Evolutionary conservation across 305 asterid species (phyloP).

Genomic region (Fraxinus velutina): DNA sequence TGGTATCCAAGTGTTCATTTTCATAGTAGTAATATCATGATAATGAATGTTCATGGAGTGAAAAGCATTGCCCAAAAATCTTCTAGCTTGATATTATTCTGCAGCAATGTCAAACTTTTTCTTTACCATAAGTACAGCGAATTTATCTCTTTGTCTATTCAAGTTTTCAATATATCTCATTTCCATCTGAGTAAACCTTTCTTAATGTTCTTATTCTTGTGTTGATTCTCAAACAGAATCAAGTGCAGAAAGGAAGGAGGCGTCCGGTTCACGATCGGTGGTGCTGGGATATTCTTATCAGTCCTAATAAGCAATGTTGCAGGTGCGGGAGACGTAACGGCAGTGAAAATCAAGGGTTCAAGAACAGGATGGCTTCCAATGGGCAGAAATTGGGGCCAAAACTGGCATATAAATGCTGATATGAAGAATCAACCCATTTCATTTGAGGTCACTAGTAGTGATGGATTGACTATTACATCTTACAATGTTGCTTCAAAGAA

Average conservation of each 20-base stretch:
- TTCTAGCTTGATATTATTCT: neutral
- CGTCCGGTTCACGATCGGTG: constrained; percentile 45
- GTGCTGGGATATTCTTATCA: constrained; percentile 51
- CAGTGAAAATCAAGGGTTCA: constrained; percentile 66
- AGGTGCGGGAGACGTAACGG: constrained; percentile 51
- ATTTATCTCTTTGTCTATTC: neutral
- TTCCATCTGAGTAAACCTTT: neutral
- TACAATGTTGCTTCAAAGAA: constrained; percentile 52
- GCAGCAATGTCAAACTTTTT: neutral
- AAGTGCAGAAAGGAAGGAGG: constrained; percentile 67
- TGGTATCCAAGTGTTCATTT: neutral
- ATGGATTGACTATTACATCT: constrained; percentile 41
- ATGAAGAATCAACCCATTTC: constrained; percentile 56
- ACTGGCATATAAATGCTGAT: constrained; percentile 55
- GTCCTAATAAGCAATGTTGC: constrained; percentile 62
- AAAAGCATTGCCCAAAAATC: neutral
- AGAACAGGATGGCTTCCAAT: constrained; percentile 70
- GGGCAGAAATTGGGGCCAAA: constrained; percentile 75
- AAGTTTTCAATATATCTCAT: neutral
- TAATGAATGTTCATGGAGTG: neutral
- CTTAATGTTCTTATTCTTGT: neutral
- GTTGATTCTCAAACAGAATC: constrained; percentile 26
- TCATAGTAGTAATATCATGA: neutral
- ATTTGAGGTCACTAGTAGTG: constrained; percentile 53
- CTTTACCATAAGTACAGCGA: neutral